These are phyloP conservation scores for Dichotomopilus funicola DNA, from an alignment of 2,329 filamentous ascomycete genomes.

Conservation along the genomic window DNA sequence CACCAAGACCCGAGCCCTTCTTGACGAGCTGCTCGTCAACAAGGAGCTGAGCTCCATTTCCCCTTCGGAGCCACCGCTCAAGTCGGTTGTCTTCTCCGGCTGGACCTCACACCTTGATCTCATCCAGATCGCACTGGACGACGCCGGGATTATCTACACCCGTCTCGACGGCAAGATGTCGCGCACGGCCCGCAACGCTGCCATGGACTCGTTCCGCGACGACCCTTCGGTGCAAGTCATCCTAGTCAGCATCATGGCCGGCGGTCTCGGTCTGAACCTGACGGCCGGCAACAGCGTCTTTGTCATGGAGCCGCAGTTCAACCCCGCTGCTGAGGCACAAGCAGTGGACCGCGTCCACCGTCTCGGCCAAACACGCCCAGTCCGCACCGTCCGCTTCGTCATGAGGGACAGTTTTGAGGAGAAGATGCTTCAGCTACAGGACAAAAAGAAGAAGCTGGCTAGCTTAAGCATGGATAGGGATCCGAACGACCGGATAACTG, in stretches of 20 bases:
- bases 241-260: slow-evolving; percentile 85
- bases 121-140: slow-evolving; percentile 72
- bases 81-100: slow-evolving; percentile 91
- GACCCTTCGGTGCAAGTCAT: slow-evolving; percentile 69
- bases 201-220: slow-evolving; percentile 71
- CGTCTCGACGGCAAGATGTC: slow-evolving; percentile 91
- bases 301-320: slow-evolving; percentile 98
- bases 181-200: slow-evolving; percentile 63
- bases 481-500: slow-evolving; percentile 41
- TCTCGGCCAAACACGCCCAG: slow-evolving; percentile 80
- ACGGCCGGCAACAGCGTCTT: slow-evolving; percentile 82
- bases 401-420: slow-evolving; percentile 91
- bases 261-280: slow-evolving; percentile 84
- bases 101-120: slow-evolving; percentile 95
- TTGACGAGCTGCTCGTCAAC: slow-evolving; percentile 65
- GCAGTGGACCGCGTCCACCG: slow-evolving; percentile 90
- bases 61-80: slow-evolving; percentile 67
- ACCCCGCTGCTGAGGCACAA: slow-evolving; percentile 89
- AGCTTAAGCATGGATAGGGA: slow-evolving; percentile 73
- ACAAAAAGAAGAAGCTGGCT: slow-evolving; percentile 87
- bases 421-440: slow-evolving; percentile 82
- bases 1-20: slow-evolving; percentile 79
- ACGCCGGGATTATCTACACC: slow-evolving; percentile 59
- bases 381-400: slow-evolving; percentile 81
- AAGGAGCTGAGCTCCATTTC: slow-evolving; percentile 55